phyloP scores from a whole-genome alignment of 73 alveolate species.

The Symbiodinium pilosum region DNA sequence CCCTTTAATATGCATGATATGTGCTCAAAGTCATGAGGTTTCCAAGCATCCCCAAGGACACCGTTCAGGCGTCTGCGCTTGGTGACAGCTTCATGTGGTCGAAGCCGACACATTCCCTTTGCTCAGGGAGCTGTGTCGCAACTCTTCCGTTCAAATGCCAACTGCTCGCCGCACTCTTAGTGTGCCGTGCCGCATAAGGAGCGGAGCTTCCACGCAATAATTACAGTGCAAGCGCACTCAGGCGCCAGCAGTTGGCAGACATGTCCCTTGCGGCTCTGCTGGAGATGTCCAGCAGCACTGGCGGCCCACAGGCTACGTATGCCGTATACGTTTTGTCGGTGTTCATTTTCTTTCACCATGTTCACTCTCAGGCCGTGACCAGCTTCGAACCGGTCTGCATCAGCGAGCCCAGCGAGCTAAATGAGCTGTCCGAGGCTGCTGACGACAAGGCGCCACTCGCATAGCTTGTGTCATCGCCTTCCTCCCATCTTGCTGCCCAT shows the following conservation, averaged over 20 bases:
- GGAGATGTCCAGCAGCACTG: slow-evolving; percentile 66
- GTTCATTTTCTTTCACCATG: background rate
- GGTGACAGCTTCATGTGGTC: no score
- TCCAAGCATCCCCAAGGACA: slow-evolving; percentile 35
- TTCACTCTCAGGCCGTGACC: slow-evolving; percentile 91
- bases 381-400: slow-evolving; percentile 88
- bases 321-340: background rate
- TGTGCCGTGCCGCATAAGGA: no score
- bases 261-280: slow-evolving; percentile 59
- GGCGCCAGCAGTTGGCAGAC: slow-evolving; percentile 92
- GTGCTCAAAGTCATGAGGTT: no score
- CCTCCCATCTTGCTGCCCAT: background rate
- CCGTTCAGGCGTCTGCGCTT: slow-evolving; percentile 66
- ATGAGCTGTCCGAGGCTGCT: background rate
- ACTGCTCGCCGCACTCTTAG: slow-evolving; percentile 10
- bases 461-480: no score
- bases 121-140: slow-evolving; percentile 78
- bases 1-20: no score
- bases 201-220: no score
- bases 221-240: background rate
- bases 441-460: slow-evolving; percentile 12
- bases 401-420: background rate
- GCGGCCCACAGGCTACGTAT: slow-evolving; percentile 63
- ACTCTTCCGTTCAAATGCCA: slow-evolving; percentile 49
- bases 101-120: no score